A percentile compares a stretch with the other conserved stretches of the same genome.
Conservation (phyloP, 371 early-diverging fungal genomes). For the Rhizopus stolonifer region DNA sequence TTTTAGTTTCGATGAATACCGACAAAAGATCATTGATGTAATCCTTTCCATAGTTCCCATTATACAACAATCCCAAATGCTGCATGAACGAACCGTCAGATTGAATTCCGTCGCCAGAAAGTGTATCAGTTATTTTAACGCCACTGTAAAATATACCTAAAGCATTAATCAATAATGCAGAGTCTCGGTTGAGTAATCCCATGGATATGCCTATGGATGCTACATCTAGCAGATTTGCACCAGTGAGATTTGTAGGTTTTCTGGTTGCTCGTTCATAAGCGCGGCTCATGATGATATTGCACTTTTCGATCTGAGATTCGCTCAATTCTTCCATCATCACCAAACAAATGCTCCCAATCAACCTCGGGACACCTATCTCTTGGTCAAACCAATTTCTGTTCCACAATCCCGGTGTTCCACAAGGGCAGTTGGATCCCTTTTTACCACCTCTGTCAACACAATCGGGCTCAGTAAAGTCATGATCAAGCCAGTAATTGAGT, state of each 20-base stretch:
- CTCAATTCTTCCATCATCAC: conserved; percentile 13
- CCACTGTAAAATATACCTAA: conserved; percentile 20
- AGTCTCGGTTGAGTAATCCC: conserved; percentile 15
- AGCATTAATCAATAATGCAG: conserved; percentile 5
- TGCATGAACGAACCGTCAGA: conserved; percentile 40
- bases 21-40: conserved; percentile 26
- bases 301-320: conserved; percentile 1
- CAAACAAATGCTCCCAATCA: conserved; percentile 26
- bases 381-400: conserved; percentile 33
- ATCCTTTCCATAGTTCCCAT: conserved; percentile 35
- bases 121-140: conserved; percentile 6
- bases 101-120: conserved; percentile 28
- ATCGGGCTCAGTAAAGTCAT: conserved; percentile 20
- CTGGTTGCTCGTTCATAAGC: conserved; percentile 9
- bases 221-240: conserved; percentile 31
- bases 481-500: conserved; percentile 30
- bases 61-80: conserved; percentile 29
- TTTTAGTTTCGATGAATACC: conserved; percentile 23
- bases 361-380: conserved; percentile 22
- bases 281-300: conserved; percentile 21
- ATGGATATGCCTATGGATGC: conserved; percentile 25
- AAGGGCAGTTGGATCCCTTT: conserved; percentile 23
- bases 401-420: conserved; percentile 40
- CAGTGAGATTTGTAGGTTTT: conserved; percentile 13
- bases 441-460: conserved; percentile 19